Evolutionary conservation across 345 rosid genomes (phyloP).

Genomic region (Dipteronia sinensis): DNA sequence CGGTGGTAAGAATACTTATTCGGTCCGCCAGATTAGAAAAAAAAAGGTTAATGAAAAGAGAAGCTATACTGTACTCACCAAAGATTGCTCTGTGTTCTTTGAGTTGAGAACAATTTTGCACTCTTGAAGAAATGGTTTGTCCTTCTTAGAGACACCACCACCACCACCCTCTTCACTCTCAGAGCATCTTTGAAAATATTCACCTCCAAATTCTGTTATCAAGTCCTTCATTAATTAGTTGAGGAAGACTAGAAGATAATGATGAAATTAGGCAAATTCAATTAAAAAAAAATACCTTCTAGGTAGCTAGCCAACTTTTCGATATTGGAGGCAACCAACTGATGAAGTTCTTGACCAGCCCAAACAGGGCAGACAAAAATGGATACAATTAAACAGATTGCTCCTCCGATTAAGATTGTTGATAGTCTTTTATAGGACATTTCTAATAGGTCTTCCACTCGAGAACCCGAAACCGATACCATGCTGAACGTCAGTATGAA

Average conservation of each 20-base stretch:
- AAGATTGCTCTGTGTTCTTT: conserved; percentile 56
- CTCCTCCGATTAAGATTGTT: too few relatives aligned
- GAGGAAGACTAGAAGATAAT: too few relatives aligned
- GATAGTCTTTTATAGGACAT: too few relatives aligned
- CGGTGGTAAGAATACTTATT: too few relatives aligned
- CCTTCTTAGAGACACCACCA: conserved; percentile 27
- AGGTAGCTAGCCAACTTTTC: conserved; percentile 55
- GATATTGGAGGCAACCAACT: conserved; percentile 45
- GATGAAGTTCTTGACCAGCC: conserved; percentile 81
- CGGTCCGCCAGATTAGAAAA: too few relatives aligned
- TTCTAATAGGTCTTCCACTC: too few relatives aligned
- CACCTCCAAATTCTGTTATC: conserved; percentile 58
- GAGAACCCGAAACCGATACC: too few relatives aligned
- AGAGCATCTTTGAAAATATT: conserved; percentile 38
- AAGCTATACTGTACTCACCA: conserved; percentile 43
- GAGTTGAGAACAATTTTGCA: conserved; percentile 61
- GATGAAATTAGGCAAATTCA: background rate
- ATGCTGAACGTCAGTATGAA: too few relatives aligned
- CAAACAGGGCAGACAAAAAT: conserved; percentile 63
- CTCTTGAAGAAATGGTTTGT: conserved; percentile 39
- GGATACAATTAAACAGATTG: too few relatives aligned
- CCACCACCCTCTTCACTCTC: conserved; percentile 22
- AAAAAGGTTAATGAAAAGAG: conserved; percentile 2
- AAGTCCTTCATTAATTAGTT: conserved; percentile 11
- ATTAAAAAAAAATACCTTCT: conserved; percentile 43